Percentiles rank a stretch among this genome's conserved stretches.
Evolutionary conservation across 768 basidiomycete species (phyloP).

Genomic region (Suillus plorans): DNA sequence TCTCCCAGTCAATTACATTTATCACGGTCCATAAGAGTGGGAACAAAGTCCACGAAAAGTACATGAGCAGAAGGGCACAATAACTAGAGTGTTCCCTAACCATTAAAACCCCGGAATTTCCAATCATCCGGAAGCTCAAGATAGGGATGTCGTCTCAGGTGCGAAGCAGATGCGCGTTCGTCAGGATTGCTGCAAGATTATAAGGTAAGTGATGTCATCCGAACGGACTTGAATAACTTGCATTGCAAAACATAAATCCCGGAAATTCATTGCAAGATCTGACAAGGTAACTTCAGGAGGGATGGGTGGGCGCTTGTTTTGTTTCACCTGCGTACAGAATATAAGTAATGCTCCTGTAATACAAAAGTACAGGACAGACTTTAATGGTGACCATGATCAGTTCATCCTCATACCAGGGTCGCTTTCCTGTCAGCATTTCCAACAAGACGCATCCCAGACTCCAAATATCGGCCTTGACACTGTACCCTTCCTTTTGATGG

Average conservation of each 20-base stretch:
- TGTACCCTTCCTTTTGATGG: slow-evolving; percentile 86
- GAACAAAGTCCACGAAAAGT: background rate
- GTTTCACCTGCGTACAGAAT: slow-evolving; percentile 62
- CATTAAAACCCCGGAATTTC: slow-evolving; percentile 60
- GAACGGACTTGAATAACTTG: slow-evolving; percentile 36
- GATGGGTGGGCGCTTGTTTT: slow-evolving; percentile 84
- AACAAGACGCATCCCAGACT: slow-evolving; percentile 97
- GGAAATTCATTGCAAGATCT: slow-evolving; percentile 80
- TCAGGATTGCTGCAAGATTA: slow-evolving; percentile 66
- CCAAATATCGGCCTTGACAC: slow-evolving; percentile 98
- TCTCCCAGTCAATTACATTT: background rate
- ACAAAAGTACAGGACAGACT: slow-evolving; percentile 42
- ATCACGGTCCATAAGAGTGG: background rate
- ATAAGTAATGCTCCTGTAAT: background rate
- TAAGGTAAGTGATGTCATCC: slow-evolving; percentile 6
- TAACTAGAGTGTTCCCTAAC: background rate
- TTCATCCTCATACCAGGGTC: slow-evolving; percentile 93
- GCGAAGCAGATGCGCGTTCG: slow-evolving; percentile 76
- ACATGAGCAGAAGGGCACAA: background rate
- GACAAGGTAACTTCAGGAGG: slow-evolving; percentile 83
- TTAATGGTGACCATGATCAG: slow-evolving; percentile 92
- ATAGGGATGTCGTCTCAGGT: slow-evolving; percentile 79
- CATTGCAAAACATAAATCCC: slow-evolving; percentile 88
- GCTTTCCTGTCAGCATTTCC: slow-evolving; percentile 97
- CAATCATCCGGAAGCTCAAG: slow-evolving; percentile 70